A percentile compares a stretch with the other conserved stretches of the same genome.
These are phyloP conservation scores for Fusarium sp. DNA, from an alignment of 2,329 filamentous ascomycete species.

Conservation along the genomic window DNA sequence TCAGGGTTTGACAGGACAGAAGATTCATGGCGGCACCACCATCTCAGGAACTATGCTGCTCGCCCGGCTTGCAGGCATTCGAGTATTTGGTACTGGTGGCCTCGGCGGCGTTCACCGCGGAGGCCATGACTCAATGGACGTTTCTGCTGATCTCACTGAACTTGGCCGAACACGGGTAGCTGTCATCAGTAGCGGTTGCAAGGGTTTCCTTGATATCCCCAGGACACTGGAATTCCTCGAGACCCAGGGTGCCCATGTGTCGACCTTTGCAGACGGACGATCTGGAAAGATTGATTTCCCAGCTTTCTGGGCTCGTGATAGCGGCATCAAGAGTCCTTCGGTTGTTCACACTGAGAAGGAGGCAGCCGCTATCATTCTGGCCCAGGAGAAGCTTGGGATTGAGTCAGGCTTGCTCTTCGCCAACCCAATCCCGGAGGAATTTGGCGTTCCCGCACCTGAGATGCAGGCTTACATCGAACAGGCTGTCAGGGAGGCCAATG, in stretches of 20 bases:
- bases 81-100: conserved; percentile 93
- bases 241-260: conserved; percentile 81
- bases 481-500: conserved; percentile 72
- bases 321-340: conserved; percentile 81
- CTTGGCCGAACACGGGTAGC: conserved; percentile 89
- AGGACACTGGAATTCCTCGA: conserved; percentile 84
- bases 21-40: conserved; percentile 88
- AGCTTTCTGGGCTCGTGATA: conserved; percentile 91
- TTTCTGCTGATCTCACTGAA: conserved; percentile 95
- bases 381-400: conserved; percentile 77
- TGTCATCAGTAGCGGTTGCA: conserved; percentile 90
- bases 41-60: conserved; percentile 94
- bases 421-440: conserved; percentile 81
- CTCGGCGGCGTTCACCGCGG: conserved; percentile 94
- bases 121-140: conserved; percentile 86
- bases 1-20: conserved; percentile 56
- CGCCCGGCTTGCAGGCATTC: conserved; percentile 86
- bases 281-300: conserved; percentile 82
- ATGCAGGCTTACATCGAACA: conserved; percentile 76
- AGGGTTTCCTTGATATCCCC: conserved; percentile 94
- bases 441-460: conserved; percentile 74
- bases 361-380: conserved; percentile 88
- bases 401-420: conserved; percentile 87
- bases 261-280: conserved; percentile 88
- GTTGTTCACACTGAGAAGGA: conserved; percentile 80